A percentile compares a stretch with the other conserved stretches of the same genome.
Evolutionary conservation across 1,284 basidiomycete genomes (phyloP).

Genomic region (Ustilago loliicola): DNA sequence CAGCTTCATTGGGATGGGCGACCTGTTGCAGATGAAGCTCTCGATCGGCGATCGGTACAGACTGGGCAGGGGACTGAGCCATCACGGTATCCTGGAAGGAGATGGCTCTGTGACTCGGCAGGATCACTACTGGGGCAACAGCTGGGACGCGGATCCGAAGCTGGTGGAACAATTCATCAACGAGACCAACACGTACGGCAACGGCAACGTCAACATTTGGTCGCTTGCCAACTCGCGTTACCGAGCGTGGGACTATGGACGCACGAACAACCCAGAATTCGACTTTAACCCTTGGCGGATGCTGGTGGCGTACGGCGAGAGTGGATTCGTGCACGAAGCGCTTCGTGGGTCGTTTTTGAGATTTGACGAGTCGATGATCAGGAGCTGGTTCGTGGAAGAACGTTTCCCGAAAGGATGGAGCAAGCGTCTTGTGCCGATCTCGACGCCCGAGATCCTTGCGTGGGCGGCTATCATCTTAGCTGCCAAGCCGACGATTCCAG

Average conservation of each 20-base stretch:
- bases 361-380: constrained; percentile 44
- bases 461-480: constrained; percentile 34
- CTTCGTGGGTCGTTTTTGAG: constrained; percentile 36
- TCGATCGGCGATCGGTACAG: constrained; percentile 45
- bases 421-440: constrained; percentile 29
- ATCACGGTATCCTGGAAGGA: constrained; percentile 41
- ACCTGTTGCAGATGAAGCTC: constrained; percentile 55
- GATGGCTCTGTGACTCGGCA: constrained; percentile 44
- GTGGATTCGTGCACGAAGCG: constrained; percentile 38
- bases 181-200: constrained; percentile 43
- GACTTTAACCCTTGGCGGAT: constrained; percentile 50
- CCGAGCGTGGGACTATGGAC: constrained; percentile 25
- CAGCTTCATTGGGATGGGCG: constrained; percentile 60
- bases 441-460: constrained; percentile 36
- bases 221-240: constrained; percentile 40
- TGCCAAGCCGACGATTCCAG: constrained; percentile 34
- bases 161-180: constrained; percentile 34
- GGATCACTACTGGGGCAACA: constrained; percentile 47
- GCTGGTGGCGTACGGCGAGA: constrained; percentile 43
- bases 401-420: constrained; percentile 40
- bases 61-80: constrained; percentile 28
- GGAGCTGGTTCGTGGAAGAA: constrained; percentile 38
- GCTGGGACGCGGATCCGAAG: constrained; percentile 31
- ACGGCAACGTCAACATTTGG: constrained; percentile 24
- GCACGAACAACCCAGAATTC: constrained; percentile 29